Conservation (phyloP, 225 moss, liverwort and hornwort genomes). For the Antitrichia curtipendula region DNA sequence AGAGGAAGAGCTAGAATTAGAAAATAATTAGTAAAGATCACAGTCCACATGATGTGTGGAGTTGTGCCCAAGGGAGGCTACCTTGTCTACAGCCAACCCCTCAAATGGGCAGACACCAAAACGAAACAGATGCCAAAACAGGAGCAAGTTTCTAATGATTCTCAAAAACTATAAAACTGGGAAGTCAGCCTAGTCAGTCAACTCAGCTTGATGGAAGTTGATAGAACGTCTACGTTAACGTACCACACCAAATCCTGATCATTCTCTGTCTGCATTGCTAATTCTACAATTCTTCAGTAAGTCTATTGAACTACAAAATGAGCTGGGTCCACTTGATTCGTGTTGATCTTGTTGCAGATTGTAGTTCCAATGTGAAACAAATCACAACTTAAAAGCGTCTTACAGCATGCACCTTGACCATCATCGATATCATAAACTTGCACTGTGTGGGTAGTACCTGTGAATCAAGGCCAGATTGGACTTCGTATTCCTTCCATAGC, state of each 20-base stretch:
- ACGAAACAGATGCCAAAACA: not conserved
- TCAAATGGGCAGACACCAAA: not conserved
- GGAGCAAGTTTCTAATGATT: not conserved
- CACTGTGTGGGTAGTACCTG: not conserved
- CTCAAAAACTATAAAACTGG: not conserved
- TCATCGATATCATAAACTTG: not conserved
- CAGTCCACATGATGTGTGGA: conserved; percentile 3
- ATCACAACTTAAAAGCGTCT: not conserved
- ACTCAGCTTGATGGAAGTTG: not conserved
- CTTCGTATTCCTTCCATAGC: not conserved
- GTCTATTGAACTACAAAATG: not conserved
- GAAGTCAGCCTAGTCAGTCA: not conserved
- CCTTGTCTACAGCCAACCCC: conserved; percentile 25
- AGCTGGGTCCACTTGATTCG: not conserved
- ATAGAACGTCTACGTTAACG: not conserved
- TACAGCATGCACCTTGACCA: not conserved
- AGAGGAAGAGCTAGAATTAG: not conserved
- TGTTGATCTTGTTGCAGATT: not conserved
- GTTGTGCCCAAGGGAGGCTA: conserved; percentile 23
- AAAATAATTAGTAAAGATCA: not conserved
- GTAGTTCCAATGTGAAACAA: conserved; percentile 12
- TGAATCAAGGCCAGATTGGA: not conserved
- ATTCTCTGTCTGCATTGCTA: not conserved
- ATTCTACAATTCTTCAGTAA: not conserved
- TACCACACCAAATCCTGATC: not conserved